Evolutionary conservation across 768 basidiomycete genomes (phyloP), one percentile per base, ranked within the genome.

Genomic region (Daedaleopsis sinensis): DNA sequence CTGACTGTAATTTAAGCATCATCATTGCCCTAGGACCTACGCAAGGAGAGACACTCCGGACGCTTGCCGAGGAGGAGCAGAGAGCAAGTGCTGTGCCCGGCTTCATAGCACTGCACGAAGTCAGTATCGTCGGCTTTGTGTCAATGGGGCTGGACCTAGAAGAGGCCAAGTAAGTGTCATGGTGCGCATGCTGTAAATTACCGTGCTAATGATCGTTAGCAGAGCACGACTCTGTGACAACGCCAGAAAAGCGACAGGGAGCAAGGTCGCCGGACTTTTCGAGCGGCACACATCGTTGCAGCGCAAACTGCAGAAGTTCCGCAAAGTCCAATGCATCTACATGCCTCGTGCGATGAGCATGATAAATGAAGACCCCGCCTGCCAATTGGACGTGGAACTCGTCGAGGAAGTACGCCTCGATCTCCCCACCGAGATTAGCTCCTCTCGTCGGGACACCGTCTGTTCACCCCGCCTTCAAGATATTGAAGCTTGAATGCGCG

Each of bases 381-480:
- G 16, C 6, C 21, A 10, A n/a, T 19, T 7, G 23, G 2, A 44
- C 52, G 0, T n/a, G 42, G 52, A 58, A 5, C 66, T 38, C 1
- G 38, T 69, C 2, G 70, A 72, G 32, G 23, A 37, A 3, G 59
- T 60, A 18, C 49, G 21, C 7, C 57, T 72, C 1, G 58, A 62
- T 23, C 62, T 72, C 7, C 71, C 73, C 1, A 71, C 71, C 5
- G 55, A 65, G 1, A 62, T 72, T 11, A 3, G 53, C 6, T n/a
- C 27, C 50, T 5, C 19, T 24, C 2, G 12, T 15, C 12, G 42
- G 6, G 42, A 15, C 5, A 13, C 42, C 7, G 42, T 12, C 12
- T 72, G 71, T 37, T 8, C 58, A 9, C 6, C n/a, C 5, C 52
- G 23, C 1, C n/a, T 61, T 2, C 35, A 13, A 3, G 16, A 47